Base-by-base conservation (phyloP, 495 filamentous ascomycete species). In the Xylaria venustula region DNA sequence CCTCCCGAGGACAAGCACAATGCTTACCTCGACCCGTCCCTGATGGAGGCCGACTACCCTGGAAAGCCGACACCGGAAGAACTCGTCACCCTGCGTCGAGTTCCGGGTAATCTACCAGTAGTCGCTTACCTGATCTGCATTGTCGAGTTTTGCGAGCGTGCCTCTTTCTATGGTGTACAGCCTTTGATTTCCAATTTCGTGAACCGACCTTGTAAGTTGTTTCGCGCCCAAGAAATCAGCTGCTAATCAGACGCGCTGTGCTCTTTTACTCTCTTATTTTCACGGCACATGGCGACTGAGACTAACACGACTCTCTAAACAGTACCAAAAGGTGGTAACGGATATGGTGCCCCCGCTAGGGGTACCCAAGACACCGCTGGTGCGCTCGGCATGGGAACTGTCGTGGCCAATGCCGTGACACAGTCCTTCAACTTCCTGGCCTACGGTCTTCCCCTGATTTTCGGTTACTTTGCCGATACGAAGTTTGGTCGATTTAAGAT, bases 351-450 rank as follows among this genome's bases (percentile, higher is more conserved):
- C 0, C 84, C 85, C 34, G 77, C 84, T 2, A 26, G 47, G 37
- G 83, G 78, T 0, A 75, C 72, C 3, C 78, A 88, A 68, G 62
- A 82, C 58, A 86, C 85, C 0, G 79, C 77, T 23, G 85, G 85
- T 61, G 85, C 85, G 7, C 65, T 87, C 25, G 82, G 82, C 3
- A 75, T 86, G 76, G 85, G 87, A 44, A 80, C 83, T 0, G 81
- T 85, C 54, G 81, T 79, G 15, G 77, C 83, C 46, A 84, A 83
- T n/a, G 85, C 81, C 20, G 71, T 90, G 20, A 76, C 75, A 2
- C 78, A 85, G 56, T 82, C 85, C 7, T 88, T 88, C 73, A 70
- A 73, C 61, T 83, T 90, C 69, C 66, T 88, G 53, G 80, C 81
- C 0, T 88, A 88, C 57, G 67, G 80, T 7, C 64, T 87, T 20